Evolutionary conservation across 768 basidiomycete species (phyloP).

Genomic region (Boletus subparvulus): DNA sequence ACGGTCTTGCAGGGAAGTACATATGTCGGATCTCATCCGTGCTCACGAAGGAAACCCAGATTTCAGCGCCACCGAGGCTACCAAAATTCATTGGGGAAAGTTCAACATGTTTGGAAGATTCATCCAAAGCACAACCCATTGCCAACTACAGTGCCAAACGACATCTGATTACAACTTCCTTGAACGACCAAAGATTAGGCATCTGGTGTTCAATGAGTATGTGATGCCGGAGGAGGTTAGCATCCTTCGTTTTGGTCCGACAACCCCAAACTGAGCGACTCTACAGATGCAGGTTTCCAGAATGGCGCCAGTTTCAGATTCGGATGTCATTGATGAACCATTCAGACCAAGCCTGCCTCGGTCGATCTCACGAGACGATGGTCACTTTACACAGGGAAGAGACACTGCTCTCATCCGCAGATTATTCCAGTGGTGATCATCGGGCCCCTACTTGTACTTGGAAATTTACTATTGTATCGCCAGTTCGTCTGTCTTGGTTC

Average conservation of each 20-base stretch:
- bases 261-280: conserved; percentile 1
- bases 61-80: conserved; percentile 59
- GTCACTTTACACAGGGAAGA: conserved; percentile 32
- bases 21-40: conserved; percentile 85
- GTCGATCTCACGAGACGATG: conserved; percentile 32
- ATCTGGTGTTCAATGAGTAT: conserved; percentile 52
- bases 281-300: conserved; percentile 65
- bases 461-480: conserved; percentile 30
- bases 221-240: conserved; percentile 73
- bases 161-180: conserved; percentile 61
- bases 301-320: conserved; percentile 51
- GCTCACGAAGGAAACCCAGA: conserved; percentile 85
- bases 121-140: conserved; percentile 72
- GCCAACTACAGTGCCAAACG: conserved; percentile 68
- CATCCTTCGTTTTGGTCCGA: background rate
- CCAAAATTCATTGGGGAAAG: conserved; percentile 92
- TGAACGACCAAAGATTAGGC: conserved; percentile 53
- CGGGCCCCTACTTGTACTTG: conserved; percentile 16
- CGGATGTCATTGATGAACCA: conserved; percentile 43
- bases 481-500: conserved; percentile 25
- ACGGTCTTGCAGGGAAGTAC: conserved; percentile 67
- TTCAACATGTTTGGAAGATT: conserved; percentile 91
- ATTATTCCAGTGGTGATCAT: conserved; percentile 45
- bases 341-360: conserved; percentile 33
- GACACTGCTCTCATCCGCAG: conserved; percentile 51